Conservation (phyloP, 2,329 filamentous ascomycete species). For the Mariannaea sp. region DNA sequence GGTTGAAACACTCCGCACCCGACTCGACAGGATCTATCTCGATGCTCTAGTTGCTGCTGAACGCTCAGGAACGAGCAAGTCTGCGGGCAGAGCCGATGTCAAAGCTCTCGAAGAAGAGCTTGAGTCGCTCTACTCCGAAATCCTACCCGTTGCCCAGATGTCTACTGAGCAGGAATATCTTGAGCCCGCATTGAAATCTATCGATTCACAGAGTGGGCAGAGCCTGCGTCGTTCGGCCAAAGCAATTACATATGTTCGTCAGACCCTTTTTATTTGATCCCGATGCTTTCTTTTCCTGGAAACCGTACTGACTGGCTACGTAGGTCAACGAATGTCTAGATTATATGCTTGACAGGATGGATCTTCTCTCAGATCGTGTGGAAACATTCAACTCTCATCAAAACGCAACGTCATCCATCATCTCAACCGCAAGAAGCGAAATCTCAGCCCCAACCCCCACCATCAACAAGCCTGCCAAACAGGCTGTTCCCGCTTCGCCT, state of each 20-base stretch:
- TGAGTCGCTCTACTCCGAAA: slow-evolving; percentile 71
- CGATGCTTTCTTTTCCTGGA: background rate
- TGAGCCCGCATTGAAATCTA: slow-evolving; percentile 59
- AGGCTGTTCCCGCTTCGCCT: slow-evolving; percentile 43
- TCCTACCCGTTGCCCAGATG: slow-evolving; percentile 72
- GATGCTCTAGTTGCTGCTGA: slow-evolving; percentile 47
- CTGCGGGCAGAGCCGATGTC: slow-evolving; percentile 48
- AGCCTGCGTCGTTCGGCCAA: slow-evolving; percentile 51
- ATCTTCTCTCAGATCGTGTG: slow-evolving; percentile 48
- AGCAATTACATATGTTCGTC: slow-evolving; percentile 57
- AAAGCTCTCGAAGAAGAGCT: slow-evolving; percentile 65
- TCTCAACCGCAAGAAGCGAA: slow-evolving; percentile 52
- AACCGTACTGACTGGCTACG: slow-evolving; percentile 29
- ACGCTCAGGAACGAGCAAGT: slow-evolving; percentile 34
- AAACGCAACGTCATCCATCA: slow-evolving; percentile 44
- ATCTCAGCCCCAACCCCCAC: slow-evolving; percentile 39
- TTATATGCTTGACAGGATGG: slow-evolving; percentile 55
- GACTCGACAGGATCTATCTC: slow-evolving; percentile 60
- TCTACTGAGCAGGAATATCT: slow-evolving; percentile 70
- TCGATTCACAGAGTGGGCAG: slow-evolving; percentile 50
- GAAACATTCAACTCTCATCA: slow-evolving; percentile 54
- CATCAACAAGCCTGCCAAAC: slow-evolving; percentile 29
- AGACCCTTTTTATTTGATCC: background rate
- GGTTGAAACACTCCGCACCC: slow-evolving; percentile 59
- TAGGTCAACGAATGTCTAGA: slow-evolving; percentile 59